Evolutionary conservation across 2,329 filamentous ascomycete genomes (phyloP).

Genomic region (Fusarium verticillioides): DNA sequence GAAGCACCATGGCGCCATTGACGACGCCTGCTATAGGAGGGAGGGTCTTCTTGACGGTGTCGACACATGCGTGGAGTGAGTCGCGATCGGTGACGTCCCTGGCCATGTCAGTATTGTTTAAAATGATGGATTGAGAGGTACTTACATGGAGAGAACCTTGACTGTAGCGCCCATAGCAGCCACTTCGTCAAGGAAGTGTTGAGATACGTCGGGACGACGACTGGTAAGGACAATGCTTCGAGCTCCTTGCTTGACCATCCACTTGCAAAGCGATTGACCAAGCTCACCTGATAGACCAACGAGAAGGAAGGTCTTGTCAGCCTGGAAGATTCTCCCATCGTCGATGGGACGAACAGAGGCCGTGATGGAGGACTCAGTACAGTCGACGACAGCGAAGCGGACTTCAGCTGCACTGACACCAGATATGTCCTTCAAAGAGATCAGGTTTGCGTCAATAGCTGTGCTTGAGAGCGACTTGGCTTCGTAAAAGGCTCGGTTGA

Average conservation of each 20-base stretch:
- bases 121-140: too few species aligned
- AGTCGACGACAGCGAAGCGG: background rate
- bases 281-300: background rate
- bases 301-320: background rate
- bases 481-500: fast-evolving
- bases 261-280: background rate
- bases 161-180: background rate
- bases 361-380: fast-evolving
- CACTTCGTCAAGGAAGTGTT: background rate
- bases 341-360: background rate
- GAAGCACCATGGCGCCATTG: background rate
- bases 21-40: background rate
- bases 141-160: background rate
- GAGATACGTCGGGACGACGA: fast-evolving
- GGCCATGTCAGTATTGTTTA: too few species aligned
- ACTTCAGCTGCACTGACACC: background rate
- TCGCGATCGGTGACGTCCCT: background rate
- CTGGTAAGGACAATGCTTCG: background rate
- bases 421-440: background rate
- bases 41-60: background rate
- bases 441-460: too few species aligned
- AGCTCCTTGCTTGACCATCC: background rate
- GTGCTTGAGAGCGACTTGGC: background rate
- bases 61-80: fast-evolving
- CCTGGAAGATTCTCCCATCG: background rate